phyloP scores from a whole-genome alignment of 176 grass and related monocot species.

The Carex kokanica region DNA sequence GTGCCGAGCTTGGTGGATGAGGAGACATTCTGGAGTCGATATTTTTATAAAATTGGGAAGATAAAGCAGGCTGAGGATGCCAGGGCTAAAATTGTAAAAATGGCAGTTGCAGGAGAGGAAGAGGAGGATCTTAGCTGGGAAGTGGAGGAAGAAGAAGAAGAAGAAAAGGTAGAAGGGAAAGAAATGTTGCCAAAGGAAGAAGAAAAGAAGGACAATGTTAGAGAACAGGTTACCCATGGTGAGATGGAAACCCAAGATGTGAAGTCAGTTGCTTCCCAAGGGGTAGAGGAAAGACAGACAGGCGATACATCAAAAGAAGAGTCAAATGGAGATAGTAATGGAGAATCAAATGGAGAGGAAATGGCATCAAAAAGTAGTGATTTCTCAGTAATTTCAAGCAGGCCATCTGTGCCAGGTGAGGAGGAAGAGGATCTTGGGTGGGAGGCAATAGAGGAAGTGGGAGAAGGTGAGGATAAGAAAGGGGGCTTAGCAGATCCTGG shows the following conservation, averaged over 20 bases:
- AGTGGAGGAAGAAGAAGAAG: constrained; percentile 58
- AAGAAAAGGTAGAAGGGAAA: constrained; percentile 24
- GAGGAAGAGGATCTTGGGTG: constrained; percentile 85
- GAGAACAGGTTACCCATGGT: constrained; percentile 20
- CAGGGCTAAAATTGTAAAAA: constrained; percentile 72
- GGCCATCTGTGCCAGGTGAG: constrained; percentile 28
- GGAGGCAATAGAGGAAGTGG: constrained; percentile 74
- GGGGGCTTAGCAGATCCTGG: constrained; percentile 1
- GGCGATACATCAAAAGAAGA: constrained; percentile 22
- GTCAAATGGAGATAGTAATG: constrained; percentile 25
- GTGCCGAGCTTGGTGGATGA: constrained; percentile 71
- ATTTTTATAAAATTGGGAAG: constrained; percentile 83
- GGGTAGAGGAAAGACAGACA: constrained; percentile 7
- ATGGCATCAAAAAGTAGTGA: constrained; percentile 50
- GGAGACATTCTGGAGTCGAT: constrained; percentile 72
- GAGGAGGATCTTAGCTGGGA: constrained; percentile 83
- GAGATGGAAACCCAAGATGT: not conserved
- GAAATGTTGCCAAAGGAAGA: constrained; percentile 33
- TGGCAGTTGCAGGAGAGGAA: constrained; percentile 64
- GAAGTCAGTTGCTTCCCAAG: constrained; percentile 13
- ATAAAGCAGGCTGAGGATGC: constrained; percentile 83
- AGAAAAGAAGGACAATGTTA: constrained; percentile 24
- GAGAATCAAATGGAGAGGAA: constrained; percentile 34
- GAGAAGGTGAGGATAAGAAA: constrained; percentile 63
- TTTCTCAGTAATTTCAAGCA: constrained; percentile 47